These are phyloP conservation scores for Phaffia australis DNA, from an alignment of 768 basidiomycete species.

Conservation along the genomic window DNA sequence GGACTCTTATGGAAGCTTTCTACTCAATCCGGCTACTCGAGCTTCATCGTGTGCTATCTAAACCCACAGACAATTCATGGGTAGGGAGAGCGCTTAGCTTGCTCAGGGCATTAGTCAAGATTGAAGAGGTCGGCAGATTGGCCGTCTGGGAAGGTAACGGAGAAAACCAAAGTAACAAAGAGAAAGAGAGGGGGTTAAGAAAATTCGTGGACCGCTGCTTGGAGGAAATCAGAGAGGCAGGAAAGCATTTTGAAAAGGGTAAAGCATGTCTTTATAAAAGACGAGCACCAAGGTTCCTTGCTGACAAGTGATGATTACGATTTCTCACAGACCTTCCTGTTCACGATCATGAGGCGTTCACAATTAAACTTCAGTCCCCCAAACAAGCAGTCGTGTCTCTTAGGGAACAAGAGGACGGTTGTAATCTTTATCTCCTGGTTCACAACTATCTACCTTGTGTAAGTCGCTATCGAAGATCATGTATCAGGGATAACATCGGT, in stretches of 20 bases:
- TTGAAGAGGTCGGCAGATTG: conserved; percentile 1
- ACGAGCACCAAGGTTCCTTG: neutral
- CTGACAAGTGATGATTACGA: neutral
- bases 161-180: conserved; percentile 6
- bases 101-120: conserved; percentile 51
- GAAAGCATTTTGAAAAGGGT: conserved; percentile 33
- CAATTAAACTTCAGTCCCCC: conserved; percentile 42
- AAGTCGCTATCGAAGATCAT: conserved; percentile 34
- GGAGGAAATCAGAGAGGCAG: conserved; percentile 28
- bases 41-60: conserved; percentile 51
- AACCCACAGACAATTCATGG: conserved; percentile 64
- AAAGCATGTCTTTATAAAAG: neutral
- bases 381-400: conserved; percentile 41
- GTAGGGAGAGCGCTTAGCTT: conserved; percentile 65
- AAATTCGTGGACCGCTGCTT: conserved; percentile 29
- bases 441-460: conserved; percentile 67
- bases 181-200: conserved; percentile 21
- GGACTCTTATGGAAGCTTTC: conserved; percentile 67
- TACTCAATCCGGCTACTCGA: conserved; percentile 67
- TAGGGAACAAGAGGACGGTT: conserved; percentile 57
- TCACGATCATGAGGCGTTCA: conserved; percentile 58
- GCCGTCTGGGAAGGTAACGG: conserved; percentile 3
- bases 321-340: conserved; percentile 51
- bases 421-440: conserved; percentile 50
- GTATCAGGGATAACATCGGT: neutral